Evolutionary conservation across 805 yeast species (phyloP).

Genomic region (Nakazawaea holstii): DNA sequence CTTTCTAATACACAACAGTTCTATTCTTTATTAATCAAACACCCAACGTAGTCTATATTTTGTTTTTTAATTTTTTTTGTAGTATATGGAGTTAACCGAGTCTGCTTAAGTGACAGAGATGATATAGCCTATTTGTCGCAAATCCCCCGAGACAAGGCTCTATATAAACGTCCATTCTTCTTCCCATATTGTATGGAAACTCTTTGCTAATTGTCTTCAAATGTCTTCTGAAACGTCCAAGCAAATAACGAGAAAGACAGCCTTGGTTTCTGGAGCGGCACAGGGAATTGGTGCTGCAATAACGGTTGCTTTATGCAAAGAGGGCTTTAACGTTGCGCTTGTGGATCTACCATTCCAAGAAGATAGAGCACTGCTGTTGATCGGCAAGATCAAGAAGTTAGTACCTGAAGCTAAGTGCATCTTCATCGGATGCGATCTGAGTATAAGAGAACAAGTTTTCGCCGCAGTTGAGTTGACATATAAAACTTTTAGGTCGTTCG

Average conservation of each 20-base stretch:
- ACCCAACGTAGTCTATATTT: too few species aligned
- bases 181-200: too few species aligned
- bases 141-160: too few species aligned
- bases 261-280: conserved; percentile 56
- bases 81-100: too few species aligned
- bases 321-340: conserved; percentile 40
- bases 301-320: conserved; percentile 36
- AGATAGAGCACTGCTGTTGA: conserved; percentile 17
- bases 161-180: too few species aligned
- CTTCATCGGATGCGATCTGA: conserved; percentile 22
- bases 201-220: too few species aligned
- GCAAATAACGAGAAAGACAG: conserved; percentile 17
- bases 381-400: conserved; percentile 15
- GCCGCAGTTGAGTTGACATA: conserved; percentile 24
- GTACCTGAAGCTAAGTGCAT: conserved; percentile 17
- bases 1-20: neutral
- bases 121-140: too few species aligned
- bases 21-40: neutral
- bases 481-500: conserved; percentile 26
- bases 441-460: conserved; percentile 20
- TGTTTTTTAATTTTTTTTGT: too few species aligned
- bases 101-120: too few species aligned
- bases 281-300: conserved; percentile 53
- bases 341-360: conserved; percentile 19
- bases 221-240: neutral